Evolutionary conservation across 192 early-diverging fungal species (phyloP).

Genomic region (Podila epicladia): DNA sequence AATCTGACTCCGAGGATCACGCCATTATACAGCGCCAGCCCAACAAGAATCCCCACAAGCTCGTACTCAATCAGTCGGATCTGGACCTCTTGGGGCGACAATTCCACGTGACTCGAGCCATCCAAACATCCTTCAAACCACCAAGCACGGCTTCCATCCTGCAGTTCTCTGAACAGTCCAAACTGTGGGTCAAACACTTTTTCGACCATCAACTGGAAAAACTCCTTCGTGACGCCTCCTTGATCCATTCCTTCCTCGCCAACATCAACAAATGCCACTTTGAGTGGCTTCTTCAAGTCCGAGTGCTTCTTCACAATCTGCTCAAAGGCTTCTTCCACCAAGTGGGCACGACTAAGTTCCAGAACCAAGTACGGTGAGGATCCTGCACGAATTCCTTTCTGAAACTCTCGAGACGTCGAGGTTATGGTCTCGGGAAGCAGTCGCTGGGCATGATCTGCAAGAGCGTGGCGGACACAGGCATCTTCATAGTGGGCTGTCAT

Average conservation of each 20-base stretch:
- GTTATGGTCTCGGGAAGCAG: conserved; percentile 66
- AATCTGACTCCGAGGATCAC: conserved; percentile 80
- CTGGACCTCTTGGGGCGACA: conserved; percentile 28
- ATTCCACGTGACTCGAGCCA: conserved; percentile 32
- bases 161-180: conserved; percentile 76
- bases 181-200: conserved; percentile 76
- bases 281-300: conserved; percentile 84
- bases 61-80: conserved; percentile 69
- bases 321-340: conserved; percentile 82
- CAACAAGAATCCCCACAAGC: conserved; percentile 89
- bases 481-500: conserved; percentile 85
- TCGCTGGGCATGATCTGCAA: conserved; percentile 78
- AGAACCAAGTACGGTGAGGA: conserved; percentile 86
- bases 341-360: conserved; percentile 70
- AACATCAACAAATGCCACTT: conserved; percentile 86
- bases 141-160: conserved; percentile 68
- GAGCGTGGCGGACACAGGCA: conserved; percentile 82
- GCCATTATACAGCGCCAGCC: conserved; percentile 91
- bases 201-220: conserved; percentile 83
- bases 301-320: conserved; percentile 70
- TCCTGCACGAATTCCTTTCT: conserved; percentile 64
- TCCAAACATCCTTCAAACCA: conserved; percentile 75
- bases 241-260: conserved; percentile 96
- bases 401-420: conserved; percentile 55
- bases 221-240: conserved; percentile 97